Base-by-base conservation (phyloP, 345 rosid species). In the Erysimum cheiranthoides region DNA sequence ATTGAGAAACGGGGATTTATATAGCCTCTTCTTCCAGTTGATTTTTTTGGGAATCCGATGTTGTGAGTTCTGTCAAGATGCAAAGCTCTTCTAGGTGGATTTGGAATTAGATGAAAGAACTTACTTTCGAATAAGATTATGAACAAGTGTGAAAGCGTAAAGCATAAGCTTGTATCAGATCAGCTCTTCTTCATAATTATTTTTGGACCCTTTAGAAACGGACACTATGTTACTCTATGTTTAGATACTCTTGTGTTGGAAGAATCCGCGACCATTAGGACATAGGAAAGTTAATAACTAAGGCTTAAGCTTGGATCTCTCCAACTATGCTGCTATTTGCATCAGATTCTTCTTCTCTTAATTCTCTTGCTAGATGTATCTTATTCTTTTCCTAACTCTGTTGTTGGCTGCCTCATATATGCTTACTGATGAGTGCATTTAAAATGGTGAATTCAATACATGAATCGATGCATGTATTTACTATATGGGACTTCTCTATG, bases 241-340 rank as follows among this genome's bases (percentile, higher is more conserved):
- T 65, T 50, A n/a, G 66, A 74, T 46, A 11, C 25, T 56, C 36
- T 66, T 34, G 28, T 35, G 38, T 64, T 73, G 36, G 13, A 45
- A 64, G 30, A 43, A 4, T 64, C 34, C 49, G 21, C 42, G 38
- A 64, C 27, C 28, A 65, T 56, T 21, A 43, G 21, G 43, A 21
- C 34, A 50, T 34, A 50, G 9, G 18, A 50, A 14, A 3, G 28
- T 11, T 49, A 32, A 34, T 17, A 10, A 34, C 12, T 32, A 43
- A 30, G 5, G 39, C 50, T 31, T 56, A 43, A 47, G 31, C 45
- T 75, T 47, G 13, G 35, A 38, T 58, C 52, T 57, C 34, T 66
- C 52, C 59, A 32, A 74, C 40, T 54, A 18, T 45, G 1, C 17
- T 73, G 28, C 30, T 51, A 14, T 43, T 64, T 58, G 4, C 10